Evolutionary conservation across 371 early-diverging fungal species (phyloP).

Genomic region (Dinochytrium kinnereticum): DNA sequence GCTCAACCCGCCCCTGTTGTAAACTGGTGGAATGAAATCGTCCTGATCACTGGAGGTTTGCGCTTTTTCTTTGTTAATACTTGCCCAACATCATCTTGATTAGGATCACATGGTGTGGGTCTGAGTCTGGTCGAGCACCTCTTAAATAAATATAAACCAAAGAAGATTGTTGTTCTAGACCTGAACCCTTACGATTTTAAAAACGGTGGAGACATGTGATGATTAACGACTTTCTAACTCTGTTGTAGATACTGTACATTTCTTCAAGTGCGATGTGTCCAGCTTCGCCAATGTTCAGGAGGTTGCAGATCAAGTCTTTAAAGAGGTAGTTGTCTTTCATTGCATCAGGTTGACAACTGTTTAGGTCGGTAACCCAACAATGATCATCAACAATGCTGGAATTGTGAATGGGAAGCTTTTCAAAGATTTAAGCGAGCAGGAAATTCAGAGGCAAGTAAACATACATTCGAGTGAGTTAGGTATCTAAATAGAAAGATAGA

Average conservation of each 20-base stretch:
- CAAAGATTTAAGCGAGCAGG: constrained; percentile 49
- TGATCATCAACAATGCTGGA: constrained; percentile 69
- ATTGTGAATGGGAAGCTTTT: constrained; percentile 56
- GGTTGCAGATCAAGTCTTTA: constrained; percentile 52
- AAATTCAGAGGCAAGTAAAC: constrained; percentile 54
- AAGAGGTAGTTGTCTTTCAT: constrained; percentile 32
- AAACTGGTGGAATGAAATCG: constrained; percentile 62
- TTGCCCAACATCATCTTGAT: background rate
- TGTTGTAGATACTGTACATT: constrained; percentile 27
- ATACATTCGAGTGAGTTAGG: too few species aligned
- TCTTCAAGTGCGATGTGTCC: constrained; percentile 62
- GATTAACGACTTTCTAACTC: background rate
- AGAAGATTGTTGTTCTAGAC: constrained; percentile 57
- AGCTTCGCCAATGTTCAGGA: constrained; percentile 49
- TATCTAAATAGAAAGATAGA: constrained; percentile 27
- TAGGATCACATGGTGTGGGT: constrained; percentile 62
- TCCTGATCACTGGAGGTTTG: constrained; percentile 63
- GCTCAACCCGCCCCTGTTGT: constrained; percentile 16
- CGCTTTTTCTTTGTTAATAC: background rate
- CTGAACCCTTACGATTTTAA: constrained; percentile 39
- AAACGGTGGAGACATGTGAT: constrained; percentile 15
- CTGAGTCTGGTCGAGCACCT: constrained; percentile 48
- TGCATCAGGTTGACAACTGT: background rate
- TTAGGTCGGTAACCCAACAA: constrained; percentile 61
- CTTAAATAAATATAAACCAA: constrained; percentile 42